A percentile compares a stretch with the other conserved stretches of the same genome.
phyloP scores from a whole-genome alignment of 2,329 filamentous ascomycete genomes.

The Phoma sp. region DNA sequence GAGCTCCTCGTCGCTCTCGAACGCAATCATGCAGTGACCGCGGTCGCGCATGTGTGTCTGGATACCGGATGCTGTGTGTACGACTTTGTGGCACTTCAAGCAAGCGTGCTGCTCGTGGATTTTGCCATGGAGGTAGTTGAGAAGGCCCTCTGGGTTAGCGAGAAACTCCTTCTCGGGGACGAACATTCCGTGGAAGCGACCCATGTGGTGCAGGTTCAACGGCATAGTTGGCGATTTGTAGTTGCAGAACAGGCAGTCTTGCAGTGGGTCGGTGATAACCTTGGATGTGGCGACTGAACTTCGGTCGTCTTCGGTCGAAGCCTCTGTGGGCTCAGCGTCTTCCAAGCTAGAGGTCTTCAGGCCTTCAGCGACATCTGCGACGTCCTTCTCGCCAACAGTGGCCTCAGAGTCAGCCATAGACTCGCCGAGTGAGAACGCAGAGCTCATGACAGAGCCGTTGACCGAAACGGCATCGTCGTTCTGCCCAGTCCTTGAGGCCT shows the following conservation, averaged over 20 bases:
- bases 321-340: slow-evolving; percentile 27
- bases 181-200: slow-evolving; percentile 91
- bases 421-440: slow-evolving; percentile 88
- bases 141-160: slow-evolving; percentile 79
- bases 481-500: slow-evolving; percentile 44
- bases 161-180: slow-evolving; percentile 88
- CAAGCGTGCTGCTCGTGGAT: slow-evolving; percentile 84
- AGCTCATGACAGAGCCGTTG: slow-evolving; percentile 76
- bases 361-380: slow-evolving; percentile 77
- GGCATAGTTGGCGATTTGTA: slow-evolving; percentile 75
- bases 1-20: slow-evolving; percentile 85
- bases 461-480: slow-evolving; percentile 70
- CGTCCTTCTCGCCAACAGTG: slow-evolving; percentile 71
- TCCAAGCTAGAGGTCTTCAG: slow-evolving; percentile 69
- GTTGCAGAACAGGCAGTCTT: slow-evolving; percentile 88
- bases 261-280: slow-evolving; percentile 48
- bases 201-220: slow-evolving; percentile 89
- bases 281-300: slow-evolving; percentile 39
- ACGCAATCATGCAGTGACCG: slow-evolving; percentile 96
- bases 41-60: slow-evolving; percentile 98
- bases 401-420: slow-evolving; percentile 65
- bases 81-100: slow-evolving; percentile 83
- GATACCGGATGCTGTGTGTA: slow-evolving; percentile 77
- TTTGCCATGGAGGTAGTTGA: slow-evolving; percentile 79
- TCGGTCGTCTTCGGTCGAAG: slow-evolving; percentile 53